phyloP scores from a whole-genome alignment of 495 filamentous ascomycete genomes.

The Bathelium albidoporum region DNA sequence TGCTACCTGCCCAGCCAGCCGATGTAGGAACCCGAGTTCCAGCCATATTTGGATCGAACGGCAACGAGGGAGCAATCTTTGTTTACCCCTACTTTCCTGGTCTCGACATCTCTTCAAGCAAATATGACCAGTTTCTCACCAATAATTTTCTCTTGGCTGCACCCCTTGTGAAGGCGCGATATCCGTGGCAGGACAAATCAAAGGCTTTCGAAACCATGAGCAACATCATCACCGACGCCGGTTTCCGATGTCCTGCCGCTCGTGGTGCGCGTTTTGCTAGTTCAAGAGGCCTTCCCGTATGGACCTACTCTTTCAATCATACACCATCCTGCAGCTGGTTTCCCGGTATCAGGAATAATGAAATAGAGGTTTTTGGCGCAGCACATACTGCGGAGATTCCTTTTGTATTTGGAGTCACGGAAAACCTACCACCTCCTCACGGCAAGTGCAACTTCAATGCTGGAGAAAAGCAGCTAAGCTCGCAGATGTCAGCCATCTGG shows the following conservation, averaged over 20 bases:
- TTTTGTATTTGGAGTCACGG: slow-evolving; percentile 33
- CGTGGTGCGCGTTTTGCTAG: background rate
- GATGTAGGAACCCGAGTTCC: slow-evolving; percentile 29
- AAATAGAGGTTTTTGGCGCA: slow-evolving; percentile 19
- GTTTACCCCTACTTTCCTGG: background rate
- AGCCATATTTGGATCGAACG: slow-evolving; percentile 25
- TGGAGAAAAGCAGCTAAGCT: slow-evolving; percentile 26
- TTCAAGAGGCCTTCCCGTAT: background rate
- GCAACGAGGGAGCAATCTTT: background rate
- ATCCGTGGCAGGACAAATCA: background rate
- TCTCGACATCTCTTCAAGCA: background rate
- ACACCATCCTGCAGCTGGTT: slow-evolving; percentile 29
- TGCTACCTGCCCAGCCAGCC: slow-evolving; percentile 29
- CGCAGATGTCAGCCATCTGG: slow-evolving; percentile 31
- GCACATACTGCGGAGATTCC: slow-evolving; percentile 35
- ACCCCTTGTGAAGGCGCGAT: background rate
- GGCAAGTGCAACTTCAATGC: slow-evolving; percentile 28
- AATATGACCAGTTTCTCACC: background rate
- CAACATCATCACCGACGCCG: background rate
- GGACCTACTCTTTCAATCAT: slow-evolving; percentile 29
- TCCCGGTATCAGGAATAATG: slow-evolving; percentile 9
- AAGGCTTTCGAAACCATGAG: background rate
- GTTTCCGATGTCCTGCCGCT: background rate
- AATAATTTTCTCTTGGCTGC: background rate
- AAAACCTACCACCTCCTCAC: slow-evolving; percentile 19